These are phyloP conservation scores for Prinsepia uniflora DNA, from an alignment of 306 rosid genomes.

Conservation along the genomic window DNA sequence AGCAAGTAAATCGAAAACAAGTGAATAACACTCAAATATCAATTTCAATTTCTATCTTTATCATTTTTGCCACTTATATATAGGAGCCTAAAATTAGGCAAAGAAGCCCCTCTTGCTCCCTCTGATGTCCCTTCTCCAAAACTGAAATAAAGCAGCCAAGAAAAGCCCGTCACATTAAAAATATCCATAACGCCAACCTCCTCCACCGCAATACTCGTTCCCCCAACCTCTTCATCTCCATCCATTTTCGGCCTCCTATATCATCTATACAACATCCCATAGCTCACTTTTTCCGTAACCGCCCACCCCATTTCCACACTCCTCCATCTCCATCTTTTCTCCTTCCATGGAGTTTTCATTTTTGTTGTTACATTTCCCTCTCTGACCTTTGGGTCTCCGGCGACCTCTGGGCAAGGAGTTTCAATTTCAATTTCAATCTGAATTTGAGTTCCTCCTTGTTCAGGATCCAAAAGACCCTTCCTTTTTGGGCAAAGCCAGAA, in stretches of 20 bases:
- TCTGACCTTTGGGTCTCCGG: slow-evolving; percentile 12
- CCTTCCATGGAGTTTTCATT: neutral
- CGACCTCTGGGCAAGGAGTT: slow-evolving; percentile 14
- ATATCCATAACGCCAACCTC: neutral
- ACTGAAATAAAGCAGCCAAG: neutral
- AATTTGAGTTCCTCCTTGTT: slow-evolving; percentile 5
- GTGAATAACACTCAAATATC: neutral
- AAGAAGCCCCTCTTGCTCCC: neutral
- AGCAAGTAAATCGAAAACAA: no score
- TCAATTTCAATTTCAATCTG: neutral
- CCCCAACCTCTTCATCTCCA: neutral
- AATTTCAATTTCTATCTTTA: neutral
- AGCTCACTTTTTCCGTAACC: neutral
- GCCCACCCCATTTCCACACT: slow-evolving; percentile 4
- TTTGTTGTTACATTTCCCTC: neutral
- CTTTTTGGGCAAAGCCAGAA: neutral
- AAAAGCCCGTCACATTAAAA: neutral
- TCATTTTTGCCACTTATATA: neutral
- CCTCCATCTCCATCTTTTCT: neutral
- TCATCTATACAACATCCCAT: neutral
- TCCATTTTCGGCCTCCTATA: neutral
- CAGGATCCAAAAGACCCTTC: slow-evolving; percentile 14
- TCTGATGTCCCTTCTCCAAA: neutral
- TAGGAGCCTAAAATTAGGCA: neutral
- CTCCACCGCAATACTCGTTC: slow-evolving; percentile 7